These are phyloP conservation scores for Neofusicoccum cordaticola DNA, from an alignment of 2,329 filamentous ascomycete genomes.

Conservation along the genomic window DNA sequence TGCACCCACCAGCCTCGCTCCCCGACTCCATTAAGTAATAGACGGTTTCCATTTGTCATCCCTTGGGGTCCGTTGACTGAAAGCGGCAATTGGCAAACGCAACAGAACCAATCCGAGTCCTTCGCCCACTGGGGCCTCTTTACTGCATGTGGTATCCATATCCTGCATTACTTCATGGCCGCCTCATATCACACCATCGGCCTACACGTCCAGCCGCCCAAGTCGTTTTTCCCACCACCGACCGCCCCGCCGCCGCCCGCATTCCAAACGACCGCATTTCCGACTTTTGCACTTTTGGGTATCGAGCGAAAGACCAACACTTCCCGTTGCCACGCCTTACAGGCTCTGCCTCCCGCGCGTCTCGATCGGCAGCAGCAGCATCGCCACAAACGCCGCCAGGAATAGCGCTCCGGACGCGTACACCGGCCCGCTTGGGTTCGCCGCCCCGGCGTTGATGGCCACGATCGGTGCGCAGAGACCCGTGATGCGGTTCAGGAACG, in stretches of 20 bases:
- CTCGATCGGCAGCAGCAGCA: constrained; percentile 44
- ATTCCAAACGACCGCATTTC: background rate
- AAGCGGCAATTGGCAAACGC: background rate
- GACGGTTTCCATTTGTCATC: no score
- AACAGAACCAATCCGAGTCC: background rate
- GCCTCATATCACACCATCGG: background rate
- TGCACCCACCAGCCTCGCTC: no score
- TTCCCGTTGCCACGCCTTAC: constrained; percentile 22
- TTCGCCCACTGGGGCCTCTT: background rate
- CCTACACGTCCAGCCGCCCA: no score
- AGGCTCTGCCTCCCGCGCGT: constrained; percentile 42
- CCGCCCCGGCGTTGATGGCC: constrained; percentile 46
- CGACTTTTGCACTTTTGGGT: background rate
- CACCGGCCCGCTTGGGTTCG: constrained; percentile 42
- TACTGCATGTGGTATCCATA: background rate
- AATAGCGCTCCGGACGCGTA: constrained; percentile 44
- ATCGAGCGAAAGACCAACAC: background rate
- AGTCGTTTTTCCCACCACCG: no score
- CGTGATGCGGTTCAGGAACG: constrained; percentile 66
- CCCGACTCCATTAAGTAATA: no score
- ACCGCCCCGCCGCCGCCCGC: no score
- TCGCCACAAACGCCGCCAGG: constrained; percentile 42
- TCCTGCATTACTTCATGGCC: background rate
- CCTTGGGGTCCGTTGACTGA: background rate
- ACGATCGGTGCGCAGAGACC: constrained; percentile 68